Evolutionary conservation across 768 basidiomycete species (phyloP), one percentile per base, ranked within the genome.

Genomic region (Suillus alpinus): DNA sequence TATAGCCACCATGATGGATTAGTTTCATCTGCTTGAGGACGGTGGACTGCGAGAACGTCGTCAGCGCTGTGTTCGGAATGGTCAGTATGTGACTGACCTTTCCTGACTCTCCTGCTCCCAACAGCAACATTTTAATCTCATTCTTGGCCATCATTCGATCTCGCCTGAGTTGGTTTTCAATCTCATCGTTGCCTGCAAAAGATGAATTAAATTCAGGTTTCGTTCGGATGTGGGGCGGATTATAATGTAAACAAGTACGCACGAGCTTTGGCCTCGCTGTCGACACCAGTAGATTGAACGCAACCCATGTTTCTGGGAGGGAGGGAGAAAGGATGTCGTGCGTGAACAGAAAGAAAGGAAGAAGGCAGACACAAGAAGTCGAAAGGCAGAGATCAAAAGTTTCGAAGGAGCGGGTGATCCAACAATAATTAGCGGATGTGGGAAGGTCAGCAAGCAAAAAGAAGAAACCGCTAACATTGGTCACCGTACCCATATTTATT

Each of bases 21-120:
- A 96, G 88, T 71, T 96, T 95, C 94, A 98, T 96, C 75, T 97
- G 95, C 79, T 95, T 96, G 60, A 96, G 84, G 49, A 96, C 90
- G 3, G 94, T 95, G 1, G 92, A 93, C 87, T 93, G 68, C 20
- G 26, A 40, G 10, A 13, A 23, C 50, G 67, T 20, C 26, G 39
- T 50, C 16, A 40, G 46, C 34, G 4, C 23, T 36, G 14, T 5
- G 7, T 26, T 46, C 47, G 57, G 40, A 6, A 13, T 10, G 52
- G 32, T 34, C 51, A 36, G 41, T 10, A 52, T 9, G 12, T 0
- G 10, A 75, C 80, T 14, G 51, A 90, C 90, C 85, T 98, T 97
- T 68, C 95, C 95, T 58, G 93, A 95, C 82, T 97, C 95, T 77
- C 96, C 95, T 61, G 96, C 95, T 60, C 96, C 96, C 31, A 98